phyloP scores from a whole-genome alignment of 75 land plant species.

The Azolla pinnata region DNA sequence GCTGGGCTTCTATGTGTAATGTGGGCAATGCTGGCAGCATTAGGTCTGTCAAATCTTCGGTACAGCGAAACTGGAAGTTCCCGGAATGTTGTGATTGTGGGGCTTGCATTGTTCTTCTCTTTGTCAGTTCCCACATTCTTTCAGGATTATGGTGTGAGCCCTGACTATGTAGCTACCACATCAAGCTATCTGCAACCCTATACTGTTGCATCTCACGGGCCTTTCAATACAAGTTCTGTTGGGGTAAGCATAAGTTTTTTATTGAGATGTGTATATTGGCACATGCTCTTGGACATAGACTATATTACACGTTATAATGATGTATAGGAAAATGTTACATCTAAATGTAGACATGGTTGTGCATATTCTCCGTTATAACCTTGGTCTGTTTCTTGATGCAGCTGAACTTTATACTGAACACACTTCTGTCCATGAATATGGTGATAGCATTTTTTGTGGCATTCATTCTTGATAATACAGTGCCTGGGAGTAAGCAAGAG shows the following conservation, averaged over 20 bases:
- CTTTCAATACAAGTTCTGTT: conserved; percentile 15
- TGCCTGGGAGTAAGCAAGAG: too few species aligned
- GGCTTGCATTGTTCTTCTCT: conserved; percentile 77
- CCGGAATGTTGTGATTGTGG: conserved; percentile 85
- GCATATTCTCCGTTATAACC: too few species aligned
- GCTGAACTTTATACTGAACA: conserved; percentile 68
- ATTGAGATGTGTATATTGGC: neutral
- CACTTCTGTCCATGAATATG: conserved; percentile 63
- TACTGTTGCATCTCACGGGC: conserved; percentile 35
- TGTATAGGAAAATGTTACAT: neutral
- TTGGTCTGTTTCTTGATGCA: conserved; percentile 20
- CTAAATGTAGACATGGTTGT: too few species aligned
- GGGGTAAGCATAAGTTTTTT: conserved; percentile 12
- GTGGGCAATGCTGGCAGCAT: conserved; percentile 41
- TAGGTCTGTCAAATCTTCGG: conserved; percentile 40
- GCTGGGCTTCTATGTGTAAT: conserved; percentile 39
- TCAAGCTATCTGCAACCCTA: conserved; percentile 32
- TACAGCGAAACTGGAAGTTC: conserved; percentile 74
- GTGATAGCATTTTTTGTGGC: conserved; percentile 74
- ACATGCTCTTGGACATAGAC: neutral
- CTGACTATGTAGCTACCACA: neutral
- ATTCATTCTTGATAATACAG: conserved; percentile 70
- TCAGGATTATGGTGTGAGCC: conserved; percentile 27
- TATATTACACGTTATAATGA: neutral
- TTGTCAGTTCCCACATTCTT: conserved; percentile 43